These are phyloP conservation scores for Ophiobolus disseminans DNA, from an alignment of 2,329 filamentous ascomycete genomes.

Conservation along the genomic window DNA sequence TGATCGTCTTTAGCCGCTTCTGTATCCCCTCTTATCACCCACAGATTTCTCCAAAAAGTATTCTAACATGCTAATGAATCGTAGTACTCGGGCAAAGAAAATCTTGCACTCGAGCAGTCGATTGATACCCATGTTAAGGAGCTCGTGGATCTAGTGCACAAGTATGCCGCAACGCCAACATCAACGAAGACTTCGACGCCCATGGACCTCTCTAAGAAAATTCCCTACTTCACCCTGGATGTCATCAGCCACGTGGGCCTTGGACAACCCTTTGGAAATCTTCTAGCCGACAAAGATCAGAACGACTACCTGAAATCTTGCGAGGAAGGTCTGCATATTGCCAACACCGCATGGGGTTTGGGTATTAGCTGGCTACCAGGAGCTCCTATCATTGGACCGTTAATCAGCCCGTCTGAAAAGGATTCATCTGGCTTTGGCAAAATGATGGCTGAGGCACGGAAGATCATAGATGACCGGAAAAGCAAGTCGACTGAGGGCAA, in stretches of 20 bases:
- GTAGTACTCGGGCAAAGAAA: constrained; percentile 64
- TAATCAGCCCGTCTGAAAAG: constrained; percentile 48
- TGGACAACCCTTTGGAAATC: constrained; percentile 60
- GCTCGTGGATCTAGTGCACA: constrained; percentile 58
- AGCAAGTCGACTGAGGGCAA: constrained; percentile 51
- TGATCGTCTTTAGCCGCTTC: neutral
- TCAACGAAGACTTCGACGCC: constrained; percentile 38
- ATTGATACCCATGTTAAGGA: constrained; percentile 59
- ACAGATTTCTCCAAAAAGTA: no score
- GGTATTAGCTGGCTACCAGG: constrained; percentile 36
- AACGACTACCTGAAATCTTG: constrained; percentile 56
- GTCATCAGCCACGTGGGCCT: constrained; percentile 63
- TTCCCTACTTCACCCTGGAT: constrained; percentile 62
- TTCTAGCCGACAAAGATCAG: constrained; percentile 59
- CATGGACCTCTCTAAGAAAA: constrained; percentile 58
- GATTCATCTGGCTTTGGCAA: constrained; percentile 37
- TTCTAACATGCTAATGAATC: constrained; percentile 8
- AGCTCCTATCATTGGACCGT: constrained; percentile 31
- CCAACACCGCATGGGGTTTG: constrained; percentile 35
- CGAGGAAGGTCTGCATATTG: constrained; percentile 44
- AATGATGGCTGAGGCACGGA: constrained; percentile 43
- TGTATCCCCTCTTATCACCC: no score
- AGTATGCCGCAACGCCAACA: constrained; percentile 47
- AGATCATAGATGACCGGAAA: constrained; percentile 52
- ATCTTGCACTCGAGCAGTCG: constrained; percentile 57